Base-by-base conservation (phyloP, 75 land plant species). In the Ceratopteris richardii region DNA sequence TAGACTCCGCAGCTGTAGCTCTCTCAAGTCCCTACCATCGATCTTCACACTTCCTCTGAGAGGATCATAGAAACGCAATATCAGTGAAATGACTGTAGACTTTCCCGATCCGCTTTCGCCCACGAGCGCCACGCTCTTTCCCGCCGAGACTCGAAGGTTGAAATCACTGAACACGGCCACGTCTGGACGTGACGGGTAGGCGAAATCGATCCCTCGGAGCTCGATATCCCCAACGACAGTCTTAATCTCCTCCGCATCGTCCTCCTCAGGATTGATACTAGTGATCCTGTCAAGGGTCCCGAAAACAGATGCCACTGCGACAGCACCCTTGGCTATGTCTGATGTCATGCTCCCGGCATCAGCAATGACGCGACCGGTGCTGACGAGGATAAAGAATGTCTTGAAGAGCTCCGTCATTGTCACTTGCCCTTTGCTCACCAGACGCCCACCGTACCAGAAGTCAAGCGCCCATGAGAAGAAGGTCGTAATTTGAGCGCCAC, bases 311-410 rank as follows among this genome's bases (percentile, higher is more conserved):
- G 47, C 48, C 12, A 81, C 62, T 0, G 88, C 80, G 27, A 56
- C 55, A 31, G 73, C 61, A 17, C 94, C 88, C 58, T 74, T 82
- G 18, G 88, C 68, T 18, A 82, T n/a, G 65, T 88, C 94, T 0
- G 77, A 58, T 14, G 83, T 88, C 77, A 81, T 76, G 75, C 74
- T 82, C 40, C 88, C 82, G 16, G 94, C 82, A 1, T 88, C 94
- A 21, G 94, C 88, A 13, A 88, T 81, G 58, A 74, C 60, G 12
- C 73, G 55, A 23, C 80, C 94, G 0, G 85, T 82, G 70, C 77
- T 76, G 20, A 85, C 58, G 9, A 88, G 61, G 17, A 77, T 55
- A 30, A 82, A 69, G 60, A 84, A 85, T 4, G 85, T 69, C 65
- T 84, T 76, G 54, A 88, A 79, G 21, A 88, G 48, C 28, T 60